A percentile compares a stretch with the other conserved stretches of the same genome.
phyloP scores from a whole-genome alignment of 768 basidiomycete species.

The Sporobolomyces phaffii region DNA sequence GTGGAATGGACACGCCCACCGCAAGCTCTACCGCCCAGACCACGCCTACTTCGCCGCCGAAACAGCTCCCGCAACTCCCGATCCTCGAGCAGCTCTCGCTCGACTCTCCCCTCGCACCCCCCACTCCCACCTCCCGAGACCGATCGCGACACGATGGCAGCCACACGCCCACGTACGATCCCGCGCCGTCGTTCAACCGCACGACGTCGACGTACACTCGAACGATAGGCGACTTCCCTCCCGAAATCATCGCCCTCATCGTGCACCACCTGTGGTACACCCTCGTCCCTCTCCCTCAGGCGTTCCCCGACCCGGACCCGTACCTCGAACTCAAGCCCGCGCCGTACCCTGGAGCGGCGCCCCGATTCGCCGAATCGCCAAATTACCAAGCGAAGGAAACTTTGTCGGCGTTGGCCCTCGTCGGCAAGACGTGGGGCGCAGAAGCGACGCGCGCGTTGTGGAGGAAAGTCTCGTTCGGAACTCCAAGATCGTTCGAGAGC shows the following conservation, averaged over 20 bases:
- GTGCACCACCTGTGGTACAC: conserved; percentile 31
- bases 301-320: conserved; percentile 32
- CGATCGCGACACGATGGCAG: background rate
- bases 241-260: conserved; percentile 38
- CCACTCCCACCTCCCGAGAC: background rate
- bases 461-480: conserved; percentile 33
- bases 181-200: background rate
- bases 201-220: conserved; percentile 11
- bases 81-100: conserved; percentile 14
- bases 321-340: conserved; percentile 31
- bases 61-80: background rate
- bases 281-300: conserved; percentile 6
- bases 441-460: conserved; percentile 32
- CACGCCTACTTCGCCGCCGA: conserved; percentile 4
- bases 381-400: conserved; percentile 23
- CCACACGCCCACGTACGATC: conserved; percentile 4
- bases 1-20: conserved; percentile 12
- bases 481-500: conserved; percentile 36
- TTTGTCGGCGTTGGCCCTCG: conserved; percentile 16
- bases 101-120: background rate
- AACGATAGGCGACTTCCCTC: conserved; percentile 30
- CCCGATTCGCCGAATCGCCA: conserved; percentile 14
- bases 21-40: conserved; percentile 8
- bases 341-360: conserved; percentile 5
- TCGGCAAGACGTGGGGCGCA: conserved; percentile 27